Conservation (phyloP, 371 early-diverging fungal species). For the Dinochytrium kinnereticum region DNA sequence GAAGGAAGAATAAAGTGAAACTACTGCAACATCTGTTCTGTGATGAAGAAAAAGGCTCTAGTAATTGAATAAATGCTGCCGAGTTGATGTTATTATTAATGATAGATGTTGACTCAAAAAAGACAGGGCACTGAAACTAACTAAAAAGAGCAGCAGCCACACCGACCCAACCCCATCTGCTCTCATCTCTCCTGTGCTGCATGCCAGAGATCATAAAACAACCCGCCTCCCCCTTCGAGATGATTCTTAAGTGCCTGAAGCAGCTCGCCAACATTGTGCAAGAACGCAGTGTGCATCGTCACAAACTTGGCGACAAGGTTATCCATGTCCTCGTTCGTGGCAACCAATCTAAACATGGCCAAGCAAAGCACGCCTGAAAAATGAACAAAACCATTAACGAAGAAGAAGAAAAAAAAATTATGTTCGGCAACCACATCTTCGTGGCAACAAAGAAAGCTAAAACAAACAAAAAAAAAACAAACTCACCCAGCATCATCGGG, state of each 20-base stretch:
- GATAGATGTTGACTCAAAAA: no score
- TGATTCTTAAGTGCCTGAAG: neutral
- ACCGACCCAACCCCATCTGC: neutral
- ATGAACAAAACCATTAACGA: conserved; percentile 9
- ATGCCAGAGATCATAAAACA: neutral
- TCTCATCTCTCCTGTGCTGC: neutral
- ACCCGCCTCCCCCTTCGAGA: neutral
- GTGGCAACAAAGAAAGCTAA: neutral
- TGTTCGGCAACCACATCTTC: neutral
- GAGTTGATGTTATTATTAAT: no score
- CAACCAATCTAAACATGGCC: conserved; percentile 21
- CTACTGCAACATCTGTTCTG: no score
- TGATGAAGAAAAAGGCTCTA: no score
- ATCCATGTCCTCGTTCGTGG: conserved; percentile 34
- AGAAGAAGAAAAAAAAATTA: neutral
- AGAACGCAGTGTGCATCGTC: conserved; percentile 25
- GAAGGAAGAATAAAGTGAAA: no score
- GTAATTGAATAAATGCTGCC: no score
- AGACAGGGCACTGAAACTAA: no score
- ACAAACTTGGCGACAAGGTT: conserved; percentile 25
- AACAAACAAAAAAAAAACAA: conserved; percentile 10
- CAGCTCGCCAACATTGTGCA: conserved; percentile 25
- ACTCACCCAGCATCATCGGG: conserved; percentile 21
- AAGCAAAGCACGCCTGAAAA: neutral
- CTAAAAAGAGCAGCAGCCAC: no score